Conservation (phyloP, 495 filamentous ascomycete genomes). For the Cairneyella variabilis region DNA sequence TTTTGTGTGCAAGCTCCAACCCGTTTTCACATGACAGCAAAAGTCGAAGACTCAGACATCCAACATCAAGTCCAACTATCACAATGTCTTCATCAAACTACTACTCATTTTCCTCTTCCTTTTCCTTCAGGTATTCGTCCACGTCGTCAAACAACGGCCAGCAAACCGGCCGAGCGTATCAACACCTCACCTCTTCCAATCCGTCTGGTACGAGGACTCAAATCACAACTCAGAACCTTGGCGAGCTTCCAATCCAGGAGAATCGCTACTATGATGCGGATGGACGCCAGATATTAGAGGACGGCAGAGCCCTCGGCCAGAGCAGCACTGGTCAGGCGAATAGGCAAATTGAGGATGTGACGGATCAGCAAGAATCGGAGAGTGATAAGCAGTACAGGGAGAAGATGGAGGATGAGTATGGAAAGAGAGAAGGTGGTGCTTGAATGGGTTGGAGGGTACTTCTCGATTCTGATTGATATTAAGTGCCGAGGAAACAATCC, state of each 20-base stretch:
- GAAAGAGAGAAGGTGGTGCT: slow-evolving; percentile 28
- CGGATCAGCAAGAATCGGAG: background rate
- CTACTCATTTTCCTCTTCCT: slow-evolving; percentile 3
- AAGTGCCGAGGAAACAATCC: background rate
- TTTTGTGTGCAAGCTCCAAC: too few species aligned
- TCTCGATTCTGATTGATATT: background rate
- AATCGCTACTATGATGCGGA: slow-evolving; percentile 2
- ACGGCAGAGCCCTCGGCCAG: slow-evolving; percentile 1
- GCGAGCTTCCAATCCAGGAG: slow-evolving; percentile 4
- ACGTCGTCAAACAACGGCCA: background rate
- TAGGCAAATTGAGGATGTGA: slow-evolving; percentile 10
- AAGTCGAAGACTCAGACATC: background rate
- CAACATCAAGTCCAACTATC: background rate
- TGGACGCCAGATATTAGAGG: slow-evolving; percentile 3
- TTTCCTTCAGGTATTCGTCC: slow-evolving; percentile 1
- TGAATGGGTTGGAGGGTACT: slow-evolving; percentile 2
- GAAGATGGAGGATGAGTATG: slow-evolving; percentile 28
- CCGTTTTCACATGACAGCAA: too few species aligned
- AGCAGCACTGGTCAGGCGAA: background rate
- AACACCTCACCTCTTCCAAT: slow-evolving; percentile 4
- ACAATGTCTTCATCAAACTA: slow-evolving; percentile 6
- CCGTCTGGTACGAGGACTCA: background rate
- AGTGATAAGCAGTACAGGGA: slow-evolving; percentile 5
- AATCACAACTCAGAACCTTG: slow-evolving; percentile 4
- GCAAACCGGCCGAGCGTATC: slow-evolving; percentile 3